These are phyloP conservation scores for Colletotrichum echinochloae DNA, from an alignment of 2,329 filamentous ascomycete genomes.

Conservation along the genomic window DNA sequence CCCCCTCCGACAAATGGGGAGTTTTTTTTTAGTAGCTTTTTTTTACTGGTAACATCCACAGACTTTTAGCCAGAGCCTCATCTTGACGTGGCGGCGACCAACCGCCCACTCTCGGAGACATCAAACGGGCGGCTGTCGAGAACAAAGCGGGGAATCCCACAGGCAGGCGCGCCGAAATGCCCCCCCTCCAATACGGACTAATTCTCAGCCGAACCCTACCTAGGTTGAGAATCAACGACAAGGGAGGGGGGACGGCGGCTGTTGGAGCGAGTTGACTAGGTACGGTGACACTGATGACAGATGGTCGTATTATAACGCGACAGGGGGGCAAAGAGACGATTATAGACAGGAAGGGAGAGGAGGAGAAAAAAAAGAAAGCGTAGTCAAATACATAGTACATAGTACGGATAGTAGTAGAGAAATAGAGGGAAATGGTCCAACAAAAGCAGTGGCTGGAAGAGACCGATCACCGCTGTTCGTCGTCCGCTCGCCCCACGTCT, in stretches of 20 bases:
- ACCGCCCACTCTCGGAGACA: slow-evolving; percentile 12
- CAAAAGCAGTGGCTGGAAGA: slow-evolving; percentile 30
- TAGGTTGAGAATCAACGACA: neutral
- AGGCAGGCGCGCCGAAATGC: neutral
- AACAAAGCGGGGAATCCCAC: neutral
- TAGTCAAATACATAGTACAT: neutral
- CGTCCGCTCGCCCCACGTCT: slow-evolving; percentile 19
- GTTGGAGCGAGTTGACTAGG: neutral
- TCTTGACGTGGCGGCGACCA: neutral
- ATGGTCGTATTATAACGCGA: slow-evolving; percentile 4
- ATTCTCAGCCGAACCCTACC: neutral
- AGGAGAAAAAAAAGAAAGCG: neutral
- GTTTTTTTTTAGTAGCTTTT: too few relatives aligned
- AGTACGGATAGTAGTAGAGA: too few relatives aligned
- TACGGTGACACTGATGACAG: neutral
- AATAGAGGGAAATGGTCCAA: neutral
- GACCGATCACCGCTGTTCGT: neutral
- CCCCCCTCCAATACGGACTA: neutral
- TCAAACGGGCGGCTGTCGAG: slow-evolving; percentile 7
- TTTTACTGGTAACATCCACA: too few relatives aligned
- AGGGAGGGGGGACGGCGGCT: slow-evolving; percentile 1
- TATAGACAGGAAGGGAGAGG: neutral
- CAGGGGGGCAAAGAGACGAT: slow-evolving; percentile 15
- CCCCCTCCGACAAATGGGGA: too few relatives aligned
- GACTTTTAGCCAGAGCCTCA: slow-evolving; percentile 11